phyloP scores from a whole-genome alignment of 495 filamentous ascomycete genomes.

The Aspergillus leporis region DNA sequence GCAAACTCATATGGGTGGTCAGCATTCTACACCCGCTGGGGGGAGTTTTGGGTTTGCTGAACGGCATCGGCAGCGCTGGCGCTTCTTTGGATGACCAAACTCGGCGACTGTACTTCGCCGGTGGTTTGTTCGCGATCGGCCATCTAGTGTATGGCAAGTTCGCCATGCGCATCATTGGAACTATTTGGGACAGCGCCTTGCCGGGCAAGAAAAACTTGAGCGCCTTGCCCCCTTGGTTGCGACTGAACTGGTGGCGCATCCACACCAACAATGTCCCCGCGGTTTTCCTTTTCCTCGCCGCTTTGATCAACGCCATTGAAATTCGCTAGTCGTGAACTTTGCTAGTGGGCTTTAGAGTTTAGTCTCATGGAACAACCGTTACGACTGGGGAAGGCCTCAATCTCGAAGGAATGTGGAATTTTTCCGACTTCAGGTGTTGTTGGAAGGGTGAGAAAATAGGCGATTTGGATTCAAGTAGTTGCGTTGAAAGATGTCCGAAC shows the following conservation, averaged over 20 bases:
- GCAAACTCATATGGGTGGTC: slow-evolving; percentile 4
- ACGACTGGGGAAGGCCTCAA: not conserved
- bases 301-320: slow-evolving; percentile 1
- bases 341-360: not conserved
- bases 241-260: slow-evolving; percentile 6
- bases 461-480: not conserved
- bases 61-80: slow-evolving; percentile 2
- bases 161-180: slow-evolving; percentile 3
- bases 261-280: slow-evolving; percentile 6
- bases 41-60: slow-evolving; percentile 1
- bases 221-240: not conserved
- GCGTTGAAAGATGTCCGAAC: not conserved
- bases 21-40: slow-evolving; percentile 2
- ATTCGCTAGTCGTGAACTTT: not conserved
- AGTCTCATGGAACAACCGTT: not conserved
- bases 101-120: slow-evolving; percentile 1
- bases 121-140: not conserved
- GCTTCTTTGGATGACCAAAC: slow-evolving; percentile 4
- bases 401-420: not conserved
- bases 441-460: not conserved
- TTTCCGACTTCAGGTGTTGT: not conserved
- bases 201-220: not conserved
- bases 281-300: slow-evolving; percentile 3
- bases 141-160: slow-evolving; percentile 5
- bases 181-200: slow-evolving; percentile 2